Evolutionary conservation across 306 rosid genomes (phyloP).

Genomic region (Quercus suber): DNA sequence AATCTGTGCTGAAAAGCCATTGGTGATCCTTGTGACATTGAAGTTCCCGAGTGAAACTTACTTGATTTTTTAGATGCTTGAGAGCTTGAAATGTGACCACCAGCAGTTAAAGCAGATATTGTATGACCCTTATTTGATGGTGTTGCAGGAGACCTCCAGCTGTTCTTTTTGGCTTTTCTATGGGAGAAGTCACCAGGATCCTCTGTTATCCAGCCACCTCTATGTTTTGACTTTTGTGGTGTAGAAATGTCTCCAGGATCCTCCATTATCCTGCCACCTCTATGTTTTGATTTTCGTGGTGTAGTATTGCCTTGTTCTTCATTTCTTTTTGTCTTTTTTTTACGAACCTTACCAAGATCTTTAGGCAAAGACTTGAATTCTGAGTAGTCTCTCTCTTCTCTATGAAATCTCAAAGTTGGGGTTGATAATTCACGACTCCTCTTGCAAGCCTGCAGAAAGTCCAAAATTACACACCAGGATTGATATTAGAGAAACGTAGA

Average conservation of each 20-base stretch:
- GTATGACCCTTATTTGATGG: conserved; percentile 31
- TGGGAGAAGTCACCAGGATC: conserved; percentile 46
- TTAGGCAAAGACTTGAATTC: conserved; percentile 58
- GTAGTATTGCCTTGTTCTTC: conserved; percentile 40
- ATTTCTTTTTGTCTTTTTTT: conserved; percentile 38
- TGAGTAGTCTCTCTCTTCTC: conserved; percentile 37
- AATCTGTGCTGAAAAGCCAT: conserved; percentile 33
- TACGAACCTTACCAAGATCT: conserved; percentile 37
- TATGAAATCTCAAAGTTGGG: conserved; percentile 32
- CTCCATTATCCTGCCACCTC: conserved; percentile 52
- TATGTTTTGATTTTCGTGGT: conserved; percentile 43
- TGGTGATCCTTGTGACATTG: conserved; percentile 33
- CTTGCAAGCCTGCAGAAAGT: conserved; percentile 45
- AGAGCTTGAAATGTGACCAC: conserved; percentile 36
- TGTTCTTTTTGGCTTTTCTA: conserved; percentile 21
- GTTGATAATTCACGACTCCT: conserved; percentile 40
- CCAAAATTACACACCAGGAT: background rate
- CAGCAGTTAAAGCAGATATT: conserved; percentile 19
- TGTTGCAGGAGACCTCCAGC: conserved; percentile 44
- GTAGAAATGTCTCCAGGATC: conserved; percentile 26
- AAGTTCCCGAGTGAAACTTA: conserved; percentile 32
- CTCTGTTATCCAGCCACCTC: conserved; percentile 46
- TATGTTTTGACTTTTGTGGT: conserved; percentile 29
- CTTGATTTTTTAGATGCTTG: conserved; percentile 24
- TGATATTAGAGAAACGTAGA: background rate